phyloP scores from a whole-genome alignment of 805 yeast genomes.

The Candida xyloterini region DNA sequence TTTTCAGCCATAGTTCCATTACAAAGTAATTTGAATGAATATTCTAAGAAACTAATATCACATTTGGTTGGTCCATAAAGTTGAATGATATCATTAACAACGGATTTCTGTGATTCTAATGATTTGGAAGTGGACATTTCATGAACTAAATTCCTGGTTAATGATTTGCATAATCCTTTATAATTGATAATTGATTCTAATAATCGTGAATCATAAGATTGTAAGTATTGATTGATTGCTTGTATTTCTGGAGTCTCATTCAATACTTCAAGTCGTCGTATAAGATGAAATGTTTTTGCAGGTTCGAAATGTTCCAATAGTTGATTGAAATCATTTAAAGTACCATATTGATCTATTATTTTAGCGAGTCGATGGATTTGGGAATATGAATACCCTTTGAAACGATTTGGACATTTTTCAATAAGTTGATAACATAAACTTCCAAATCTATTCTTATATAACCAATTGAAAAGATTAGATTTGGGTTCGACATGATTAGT shows the following conservation, averaged over 20 bases:
- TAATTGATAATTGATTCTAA: neutral
- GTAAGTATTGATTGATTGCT: conserved; percentile 1
- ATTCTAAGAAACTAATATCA: conserved; percentile 8
- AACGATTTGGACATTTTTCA: conserved; percentile 1
- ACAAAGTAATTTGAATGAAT: conserved; percentile 4
- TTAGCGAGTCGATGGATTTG: conserved; percentile 12
- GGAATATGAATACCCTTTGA: neutral
- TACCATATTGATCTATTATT: conserved; percentile 26
- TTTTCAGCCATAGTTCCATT: conserved; percentile 3
- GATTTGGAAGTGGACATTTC: neutral
- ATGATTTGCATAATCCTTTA: conserved; percentile 1
- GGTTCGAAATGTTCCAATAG: conserved; percentile 16
- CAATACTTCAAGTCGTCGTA: conserved; percentile 5
- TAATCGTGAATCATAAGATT: neutral
- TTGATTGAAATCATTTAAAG: conserved; percentile 14
- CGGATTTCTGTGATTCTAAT: neutral
- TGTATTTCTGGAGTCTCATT: conserved; percentile 1
- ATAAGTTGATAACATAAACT: conserved; percentile 16
- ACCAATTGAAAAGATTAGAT: conserved; percentile 21
- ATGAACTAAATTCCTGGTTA: neutral
- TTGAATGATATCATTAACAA: neutral
- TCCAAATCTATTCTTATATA: conserved; percentile 19
- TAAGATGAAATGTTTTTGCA: conserved; percentile 1
- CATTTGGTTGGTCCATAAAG: conserved; percentile 3
- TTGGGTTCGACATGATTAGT: conserved; percentile 5